These are phyloP conservation scores for Phytophthora fragariae DNA, from an alignment of 352 stramenopile species.

Conservation along the genomic window DNA sequence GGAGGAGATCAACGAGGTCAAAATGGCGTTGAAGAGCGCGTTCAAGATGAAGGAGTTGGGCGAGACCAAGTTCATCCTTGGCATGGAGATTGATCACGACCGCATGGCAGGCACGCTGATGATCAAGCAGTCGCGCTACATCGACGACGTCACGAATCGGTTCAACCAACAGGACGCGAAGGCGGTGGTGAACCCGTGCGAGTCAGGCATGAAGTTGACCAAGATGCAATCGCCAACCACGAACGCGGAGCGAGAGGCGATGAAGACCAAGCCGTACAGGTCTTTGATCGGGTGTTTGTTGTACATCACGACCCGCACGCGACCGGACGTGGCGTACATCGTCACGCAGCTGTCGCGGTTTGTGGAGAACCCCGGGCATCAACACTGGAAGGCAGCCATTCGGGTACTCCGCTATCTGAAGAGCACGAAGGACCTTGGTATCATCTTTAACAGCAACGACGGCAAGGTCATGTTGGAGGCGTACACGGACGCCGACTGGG, in stretches of 20 bases:
- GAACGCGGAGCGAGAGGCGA: neutral
- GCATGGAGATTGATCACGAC: neutral
- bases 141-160: neutral
- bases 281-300: neutral
- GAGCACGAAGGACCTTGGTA: no score
- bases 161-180: conserved; percentile 1
- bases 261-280: neutral
- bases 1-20: neutral
- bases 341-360: no score
- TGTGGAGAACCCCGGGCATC: no score
- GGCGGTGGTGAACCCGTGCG: neutral
- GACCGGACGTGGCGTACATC: no score
- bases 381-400: no score
- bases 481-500: no score
- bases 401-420: no score
- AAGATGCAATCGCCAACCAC: neutral
- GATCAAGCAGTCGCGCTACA: conserved; percentile 1
- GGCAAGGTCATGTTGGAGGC: no score
- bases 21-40: conserved; percentile 4
- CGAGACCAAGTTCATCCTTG: neutral
- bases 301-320: no score
- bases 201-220: neutral
- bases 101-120: neutral
- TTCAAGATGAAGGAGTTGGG: no score
- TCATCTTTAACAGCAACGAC: no score